Evolutionary conservation across 108 stramenopile genomes (phyloP).

Genomic region (Pelagomonas calceolata): DNA sequence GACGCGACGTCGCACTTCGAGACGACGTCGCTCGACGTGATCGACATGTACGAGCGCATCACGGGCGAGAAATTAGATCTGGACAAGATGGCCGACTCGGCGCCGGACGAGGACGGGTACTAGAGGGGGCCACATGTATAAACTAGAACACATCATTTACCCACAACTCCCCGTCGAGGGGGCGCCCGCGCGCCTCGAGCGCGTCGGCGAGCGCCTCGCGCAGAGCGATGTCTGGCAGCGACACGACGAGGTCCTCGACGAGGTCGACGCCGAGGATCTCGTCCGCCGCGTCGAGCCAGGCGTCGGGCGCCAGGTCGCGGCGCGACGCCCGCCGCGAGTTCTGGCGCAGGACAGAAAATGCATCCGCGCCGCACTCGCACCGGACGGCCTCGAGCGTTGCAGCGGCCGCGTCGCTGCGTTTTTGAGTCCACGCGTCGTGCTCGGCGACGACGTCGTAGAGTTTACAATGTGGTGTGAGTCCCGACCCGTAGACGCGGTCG

Average conservation of each 20-base stretch:
- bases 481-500: no score
- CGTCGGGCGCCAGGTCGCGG: no score
- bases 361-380: no score
- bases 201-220: background rate
- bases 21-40: slow-evolving; percentile 72
- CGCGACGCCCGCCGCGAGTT: no score
- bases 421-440: background rate
- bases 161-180: background rate
- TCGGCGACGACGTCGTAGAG: background rate
- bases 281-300: no score
- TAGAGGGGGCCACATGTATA: no score
- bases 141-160: background rate
- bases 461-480: background rate
- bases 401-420: no score
- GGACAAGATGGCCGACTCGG: slow-evolving; percentile 74
- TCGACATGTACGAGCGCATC: slow-evolving; percentile 82
- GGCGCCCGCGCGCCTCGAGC: background rate
- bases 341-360: no score
- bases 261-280: no score
- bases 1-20: slow-evolving; percentile 99
- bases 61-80: slow-evolving; percentile 91
- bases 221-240: background rate
- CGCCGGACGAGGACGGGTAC: no score
- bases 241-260: no score
- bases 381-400: no score